Evolutionary conservation across 306 rosid genomes (phyloP).

Genomic region (Lagenaria siceraria): DNA sequence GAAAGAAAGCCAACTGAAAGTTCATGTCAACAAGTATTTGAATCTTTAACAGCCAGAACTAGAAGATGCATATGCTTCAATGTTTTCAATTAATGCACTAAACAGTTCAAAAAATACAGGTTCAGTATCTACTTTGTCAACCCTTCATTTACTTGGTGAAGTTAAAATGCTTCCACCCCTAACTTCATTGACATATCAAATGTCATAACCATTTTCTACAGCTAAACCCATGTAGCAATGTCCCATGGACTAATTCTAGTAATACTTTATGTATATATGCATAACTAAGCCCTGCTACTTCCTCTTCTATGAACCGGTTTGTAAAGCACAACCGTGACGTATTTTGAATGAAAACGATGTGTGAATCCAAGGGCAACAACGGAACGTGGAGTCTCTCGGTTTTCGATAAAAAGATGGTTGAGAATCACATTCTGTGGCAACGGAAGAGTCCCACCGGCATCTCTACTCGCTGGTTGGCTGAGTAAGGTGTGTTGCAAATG

Average conservation of each 20-base stretch:
- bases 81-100: background rate
- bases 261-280: background rate
- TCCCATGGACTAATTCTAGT: background rate
- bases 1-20: background rate
- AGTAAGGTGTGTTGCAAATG: conserved; percentile 65
- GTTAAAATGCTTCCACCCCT: background rate
- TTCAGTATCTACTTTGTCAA: background rate
- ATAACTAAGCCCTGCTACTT: conserved; percentile 4
- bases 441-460: conserved; percentile 41
- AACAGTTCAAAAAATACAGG: background rate
- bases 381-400: conserved; percentile 62
- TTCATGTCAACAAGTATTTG: background rate
- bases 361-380: conserved; percentile 86
- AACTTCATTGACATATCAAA: background rate
- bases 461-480: conserved; percentile 39
- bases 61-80: conserved; percentile 4
- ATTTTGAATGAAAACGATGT: conserved; percentile 80
- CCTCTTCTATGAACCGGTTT: conserved; percentile 80
- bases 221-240: conserved; percentile 3
- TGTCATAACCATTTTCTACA: background rate
- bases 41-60: background rate
- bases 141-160: background rate
- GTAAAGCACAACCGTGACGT: conserved; percentile 89
- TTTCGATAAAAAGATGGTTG: conserved; percentile 92
- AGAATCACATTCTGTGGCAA: conserved; percentile 50